Percentiles rank a stretch among this genome's conserved stretches.
These are phyloP conservation scores for Laguncularia racemosa DNA, from an alignment of 345 rosid genomes.

Conservation along the genomic window DNA sequence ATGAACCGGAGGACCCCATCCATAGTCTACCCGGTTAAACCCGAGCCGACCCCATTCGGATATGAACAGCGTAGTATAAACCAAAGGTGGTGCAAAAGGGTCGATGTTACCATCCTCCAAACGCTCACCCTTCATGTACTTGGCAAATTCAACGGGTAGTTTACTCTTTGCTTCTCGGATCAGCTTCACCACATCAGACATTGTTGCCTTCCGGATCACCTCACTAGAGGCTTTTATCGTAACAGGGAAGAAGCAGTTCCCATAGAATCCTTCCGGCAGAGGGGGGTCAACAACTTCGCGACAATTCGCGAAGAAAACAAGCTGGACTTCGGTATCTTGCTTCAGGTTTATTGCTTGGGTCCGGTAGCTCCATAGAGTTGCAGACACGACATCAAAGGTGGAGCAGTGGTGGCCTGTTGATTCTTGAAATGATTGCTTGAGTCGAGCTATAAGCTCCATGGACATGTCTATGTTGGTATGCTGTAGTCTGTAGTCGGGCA, in stretches of 20 bases:
- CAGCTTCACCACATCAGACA: constrained; percentile 30
- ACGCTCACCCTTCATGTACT: constrained; percentile 28
- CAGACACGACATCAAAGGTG: constrained; percentile 50
- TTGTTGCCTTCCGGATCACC: constrained; percentile 18
- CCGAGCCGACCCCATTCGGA: constrained; percentile 67
- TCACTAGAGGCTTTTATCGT: constrained; percentile 31
- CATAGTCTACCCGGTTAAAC: constrained; percentile 51
- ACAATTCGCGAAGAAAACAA: constrained; percentile 64
- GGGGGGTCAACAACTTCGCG: constrained; percentile 44
- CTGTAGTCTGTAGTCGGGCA: constrained; percentile 32
- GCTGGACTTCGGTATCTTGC: constrained; percentile 22
- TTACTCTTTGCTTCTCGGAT: constrained; percentile 39
- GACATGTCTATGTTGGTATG: constrained; percentile 48
- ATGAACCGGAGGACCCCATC: constrained; percentile 50
- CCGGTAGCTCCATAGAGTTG: constrained; percentile 39
- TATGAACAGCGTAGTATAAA: constrained; percentile 44
- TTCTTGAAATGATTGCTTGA: constrained; percentile 27
- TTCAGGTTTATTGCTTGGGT: constrained; percentile 25
- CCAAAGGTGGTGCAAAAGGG: constrained; percentile 47
- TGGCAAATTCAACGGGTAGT: constrained; percentile 32
- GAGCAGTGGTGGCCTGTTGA: constrained; percentile 36
- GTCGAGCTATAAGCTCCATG: constrained; percentile 30
- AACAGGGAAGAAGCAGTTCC: constrained; percentile 67
- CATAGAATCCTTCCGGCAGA: constrained; percentile 54
- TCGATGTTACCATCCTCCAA: constrained; percentile 18